Evolutionary conservation across 106 monocot species (phyloP).

Genomic region (Acorus gramineus): DNA sequence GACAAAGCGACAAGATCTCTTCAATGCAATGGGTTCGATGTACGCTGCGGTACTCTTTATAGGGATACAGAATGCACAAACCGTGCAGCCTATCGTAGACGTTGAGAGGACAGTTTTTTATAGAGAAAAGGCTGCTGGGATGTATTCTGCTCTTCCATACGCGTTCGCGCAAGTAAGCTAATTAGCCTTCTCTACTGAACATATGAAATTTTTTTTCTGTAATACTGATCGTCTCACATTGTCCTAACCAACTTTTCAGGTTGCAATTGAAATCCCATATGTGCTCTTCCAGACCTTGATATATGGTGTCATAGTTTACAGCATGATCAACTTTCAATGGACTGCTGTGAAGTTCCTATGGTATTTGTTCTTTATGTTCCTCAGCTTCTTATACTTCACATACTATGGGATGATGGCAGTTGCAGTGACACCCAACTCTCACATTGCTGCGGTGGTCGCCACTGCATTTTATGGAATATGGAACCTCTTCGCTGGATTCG

Average conservation of each 20-base stretch:
- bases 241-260: not conserved
- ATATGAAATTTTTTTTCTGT: too few species aligned
- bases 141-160: conserved; percentile 3
- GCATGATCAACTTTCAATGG: conserved; percentile 8
- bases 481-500: conserved; percentile 7
- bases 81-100: conserved; percentile 5
- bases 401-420: conserved; percentile 3
- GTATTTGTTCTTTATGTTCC: conserved; percentile 5
- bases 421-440: conserved; percentile 5
- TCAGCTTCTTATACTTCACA: conserved; percentile 3
- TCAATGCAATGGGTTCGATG: not conserved
- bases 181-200: too few species aligned
- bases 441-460: conserved; percentile 3
- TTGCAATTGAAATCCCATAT: conserved; percentile 9
- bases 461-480: conserved; percentile 7
- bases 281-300: not conserved
- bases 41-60: conserved; percentile 1
- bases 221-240: too few species aligned
- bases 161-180: not conserved
- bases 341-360: conserved; percentile 10
- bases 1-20: not conserved
- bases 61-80: not conserved
- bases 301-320: not conserved
- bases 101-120: conserved; percentile 8
- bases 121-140: conserved; percentile 2